Base-by-base conservation (phyloP, 1,284 basidiomycete genomes). In the Tilletia walkeri region DNA sequence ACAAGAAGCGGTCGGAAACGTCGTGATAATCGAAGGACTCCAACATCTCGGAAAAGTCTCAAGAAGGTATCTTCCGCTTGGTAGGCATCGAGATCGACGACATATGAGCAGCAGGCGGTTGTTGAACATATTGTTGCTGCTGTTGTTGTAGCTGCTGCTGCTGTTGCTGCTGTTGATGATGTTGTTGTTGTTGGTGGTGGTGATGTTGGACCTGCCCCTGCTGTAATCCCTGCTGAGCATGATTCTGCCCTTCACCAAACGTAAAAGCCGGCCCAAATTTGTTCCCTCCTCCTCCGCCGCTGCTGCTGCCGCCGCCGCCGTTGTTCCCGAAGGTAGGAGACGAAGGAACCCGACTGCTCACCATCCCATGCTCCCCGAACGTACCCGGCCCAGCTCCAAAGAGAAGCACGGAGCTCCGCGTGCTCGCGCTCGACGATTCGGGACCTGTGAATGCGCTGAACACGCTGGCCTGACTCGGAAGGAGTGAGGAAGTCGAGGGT, bases 21-120 rank as follows among this genome's bases (percentile, higher is more conserved):
- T 30, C 24, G 24, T 30, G 24, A 30, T n/a, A n/a, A n/a, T n/a
- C n/a, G n/a, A n/a, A n/a, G n/a, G 24, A 30, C 24, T 30, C 24
- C 24, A 30, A 30, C 24, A 30, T 30, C 24, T 30, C 2, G 24
- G 1, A 45, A 9, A 3, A 45, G 12, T 56, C 30, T 53, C 54
- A 63, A 10, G 59, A 63, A 10, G 59, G 59, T 16, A 63, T 63
- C 36, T 63, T 63, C 10, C 59, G 59, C 59, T 63, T 63, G 3
- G 59, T 63, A 9, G 59, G 18, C 36, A 39, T 41, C 4, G 59
- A 34, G 3, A 18, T 34, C 34, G 36, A 45, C 41, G 41, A 45
- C 9, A 45, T 16, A 39, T 63, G 59, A 14, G 36, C 34, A 34
- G 36, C 59, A 9, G 59, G 59, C 16, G 18, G 34, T 39, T 9